Conservation (phyloP, 148 eudicot genomes). For the Polygonum maritimum region DNA sequence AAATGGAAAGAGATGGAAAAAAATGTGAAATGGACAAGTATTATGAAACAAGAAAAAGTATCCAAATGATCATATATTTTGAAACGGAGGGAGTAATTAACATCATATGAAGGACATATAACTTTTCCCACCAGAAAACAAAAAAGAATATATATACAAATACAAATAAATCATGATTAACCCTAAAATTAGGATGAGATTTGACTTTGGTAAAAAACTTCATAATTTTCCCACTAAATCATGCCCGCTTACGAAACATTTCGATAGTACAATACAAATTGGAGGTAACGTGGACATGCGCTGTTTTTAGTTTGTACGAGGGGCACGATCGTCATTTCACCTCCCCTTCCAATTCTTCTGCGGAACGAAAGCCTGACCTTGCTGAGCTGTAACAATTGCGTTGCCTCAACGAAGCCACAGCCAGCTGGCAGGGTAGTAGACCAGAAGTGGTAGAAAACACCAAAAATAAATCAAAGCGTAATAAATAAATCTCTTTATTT, state of each 20-base stretch:
- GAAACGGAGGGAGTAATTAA: too few relatives aligned
- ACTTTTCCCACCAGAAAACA: too few relatives aligned
- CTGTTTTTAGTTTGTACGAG: background rate
- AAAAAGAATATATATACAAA: too few relatives aligned
- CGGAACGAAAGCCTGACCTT: background rate
- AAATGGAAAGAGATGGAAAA: too few relatives aligned
- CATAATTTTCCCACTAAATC: background rate
- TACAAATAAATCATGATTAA: too few relatives aligned
- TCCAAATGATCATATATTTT: too few relatives aligned
- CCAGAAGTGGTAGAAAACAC: background rate
- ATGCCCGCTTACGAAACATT: background rate
- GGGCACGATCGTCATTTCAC: background rate
- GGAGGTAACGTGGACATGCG: constrained; percentile 4
- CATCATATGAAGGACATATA: too few relatives aligned
- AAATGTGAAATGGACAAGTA: too few relatives aligned
- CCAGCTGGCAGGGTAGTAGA: background rate
- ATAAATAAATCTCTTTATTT: too few relatives aligned
- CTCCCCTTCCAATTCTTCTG: background rate
- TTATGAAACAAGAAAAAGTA: too few relatives aligned
- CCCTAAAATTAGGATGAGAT: too few relatives aligned
- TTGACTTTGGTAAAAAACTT: background rate
- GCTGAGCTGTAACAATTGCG: background rate
- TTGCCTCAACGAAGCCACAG: background rate
- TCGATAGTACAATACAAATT: background rate
- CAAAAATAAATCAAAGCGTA: background rate